A percentile compares a stretch with the other conserved stretches of the same genome.
phyloP scores from a whole-genome alignment of 2,329 filamentous ascomycete genomes.

The Xylaria sp. region DNA sequence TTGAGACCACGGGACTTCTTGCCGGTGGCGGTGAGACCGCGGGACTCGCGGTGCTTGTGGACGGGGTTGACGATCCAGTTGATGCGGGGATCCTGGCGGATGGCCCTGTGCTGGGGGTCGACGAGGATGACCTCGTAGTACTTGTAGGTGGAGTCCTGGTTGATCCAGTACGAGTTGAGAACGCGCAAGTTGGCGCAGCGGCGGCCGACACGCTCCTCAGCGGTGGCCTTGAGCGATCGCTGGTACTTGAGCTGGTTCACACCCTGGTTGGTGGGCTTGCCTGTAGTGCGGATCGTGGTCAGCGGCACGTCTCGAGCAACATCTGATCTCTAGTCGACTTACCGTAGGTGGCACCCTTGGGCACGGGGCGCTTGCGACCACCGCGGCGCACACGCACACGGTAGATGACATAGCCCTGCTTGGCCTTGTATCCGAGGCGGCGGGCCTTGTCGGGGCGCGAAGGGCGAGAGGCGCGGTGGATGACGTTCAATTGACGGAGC shows the following conservation, averaged over 20 bases:
- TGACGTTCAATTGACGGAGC: constrained; percentile 99
- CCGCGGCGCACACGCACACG: constrained; percentile 97
- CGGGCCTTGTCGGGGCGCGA: constrained; percentile 99
- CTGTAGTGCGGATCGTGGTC: constrained; percentile 58
- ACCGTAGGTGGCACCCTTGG: constrained; percentile 99
- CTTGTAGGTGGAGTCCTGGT: constrained; percentile 99
- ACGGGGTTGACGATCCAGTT: constrained; percentile 99
- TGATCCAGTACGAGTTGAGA: constrained; percentile 99
- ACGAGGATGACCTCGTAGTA: constrained; percentile 99
- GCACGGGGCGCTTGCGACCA: constrained; percentile 95
- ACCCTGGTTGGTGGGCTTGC: constrained; percentile 99
- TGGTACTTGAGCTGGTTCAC: constrained; percentile 99
- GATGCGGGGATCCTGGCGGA: constrained; percentile 98
- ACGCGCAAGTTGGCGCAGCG: constrained; percentile 99
- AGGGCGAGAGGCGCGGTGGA: constrained; percentile 98
- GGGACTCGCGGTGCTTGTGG: constrained; percentile 99
- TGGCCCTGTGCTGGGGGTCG: constrained; percentile 99
- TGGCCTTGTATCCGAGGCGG: constrained; percentile 99
- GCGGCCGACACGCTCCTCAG: constrained; percentile 99
- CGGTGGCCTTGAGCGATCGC: constrained; percentile 96
- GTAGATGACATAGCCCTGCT: constrained; percentile 99
- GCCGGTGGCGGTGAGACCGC: constrained; percentile 97
- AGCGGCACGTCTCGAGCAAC: constrained; percentile 18
- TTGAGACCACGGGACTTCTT: constrained; percentile 99
- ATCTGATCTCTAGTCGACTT: constrained; percentile 53